Conservation (phyloP, 306 rosid genomes). For the Gastrolobium villosum region DNA sequence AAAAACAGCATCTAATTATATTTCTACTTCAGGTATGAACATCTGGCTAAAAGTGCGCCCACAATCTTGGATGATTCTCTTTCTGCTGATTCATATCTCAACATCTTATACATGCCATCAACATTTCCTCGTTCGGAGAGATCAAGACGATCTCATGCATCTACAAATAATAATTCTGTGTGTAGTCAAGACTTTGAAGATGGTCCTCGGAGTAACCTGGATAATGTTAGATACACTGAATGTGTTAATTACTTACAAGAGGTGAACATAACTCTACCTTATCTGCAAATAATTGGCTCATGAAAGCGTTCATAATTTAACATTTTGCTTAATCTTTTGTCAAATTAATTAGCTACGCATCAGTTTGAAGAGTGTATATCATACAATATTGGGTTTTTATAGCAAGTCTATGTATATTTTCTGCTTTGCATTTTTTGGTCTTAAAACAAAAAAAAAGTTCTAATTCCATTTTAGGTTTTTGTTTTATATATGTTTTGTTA, state of each 20-base stretch:
- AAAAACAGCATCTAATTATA: conserved; percentile 47
- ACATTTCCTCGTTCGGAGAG: conserved; percentile 96
- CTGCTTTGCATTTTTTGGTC: conserved; percentile 3
- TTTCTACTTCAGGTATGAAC: conserved; percentile 87
- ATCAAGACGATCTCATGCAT: conserved; percentile 78
- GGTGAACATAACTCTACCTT: conserved; percentile 58
- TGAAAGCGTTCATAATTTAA: conserved; percentile 21
- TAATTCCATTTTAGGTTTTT: conserved; percentile 4
- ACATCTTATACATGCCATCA: conserved; percentile 95
- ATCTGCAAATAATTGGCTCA: conserved; percentile 41
- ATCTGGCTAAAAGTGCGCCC: conserved; percentile 97
- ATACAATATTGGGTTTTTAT: conserved; percentile 24
- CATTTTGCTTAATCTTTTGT: conserved; percentile 26
- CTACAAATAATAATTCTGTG: conserved; percentile 66
- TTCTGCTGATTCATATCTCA: conserved; percentile 98
- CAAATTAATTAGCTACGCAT: conserved; percentile 26
- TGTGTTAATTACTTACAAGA: conserved; percentile 94
- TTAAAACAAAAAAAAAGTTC: conserved; percentile 2
- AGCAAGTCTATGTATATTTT: not conserved
- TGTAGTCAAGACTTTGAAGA: conserved; percentile 76
- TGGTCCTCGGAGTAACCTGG: conserved; percentile 97
- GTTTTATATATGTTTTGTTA: not conserved
- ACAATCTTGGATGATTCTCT: conserved; percentile 98
- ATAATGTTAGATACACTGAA: conserved; percentile 75
- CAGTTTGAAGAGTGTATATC: conserved; percentile 28